phyloP scores from a whole-genome alignment of 208 protist species.

The Trypanosoma caninum region DNA sequence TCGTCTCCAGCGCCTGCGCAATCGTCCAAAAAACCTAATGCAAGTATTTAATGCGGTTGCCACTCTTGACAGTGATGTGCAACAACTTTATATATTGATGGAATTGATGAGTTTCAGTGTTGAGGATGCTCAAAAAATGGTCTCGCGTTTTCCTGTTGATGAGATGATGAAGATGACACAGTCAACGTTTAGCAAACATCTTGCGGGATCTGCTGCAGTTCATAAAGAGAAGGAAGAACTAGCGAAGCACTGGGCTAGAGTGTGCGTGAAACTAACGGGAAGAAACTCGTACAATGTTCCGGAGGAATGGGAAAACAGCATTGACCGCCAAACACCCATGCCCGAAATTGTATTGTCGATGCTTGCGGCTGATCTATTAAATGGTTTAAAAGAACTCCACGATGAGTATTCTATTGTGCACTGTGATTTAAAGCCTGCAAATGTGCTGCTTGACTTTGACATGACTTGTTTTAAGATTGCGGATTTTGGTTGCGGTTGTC shows the following conservation, averaged over 20 bases:
- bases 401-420: conserved; percentile 89
- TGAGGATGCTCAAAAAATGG: conserved; percentile 73
- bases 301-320: conserved; percentile 72
- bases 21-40: conserved; percentile 63
- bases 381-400: conserved; percentile 85
- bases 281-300: conserved; percentile 54
- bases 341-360: conserved; percentile 99
- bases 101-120: conserved; percentile 85
- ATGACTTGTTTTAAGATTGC: conserved; percentile 71
- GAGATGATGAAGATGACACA: conserved; percentile 72
- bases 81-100: conserved; percentile 77
- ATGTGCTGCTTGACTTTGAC: conserved; percentile 90
- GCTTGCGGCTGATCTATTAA: conserved; percentile 95
- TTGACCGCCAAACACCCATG: conserved; percentile 97
- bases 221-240: conserved; percentile 32
- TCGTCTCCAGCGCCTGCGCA: conserved; percentile 40
- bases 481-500: conserved; percentile 85
- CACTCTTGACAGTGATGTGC: conserved; percentile 40
- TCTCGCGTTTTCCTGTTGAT: conserved; percentile 59
- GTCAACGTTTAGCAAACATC: conserved; percentile 59
- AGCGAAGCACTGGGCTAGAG: conserved; percentile 39
- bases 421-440: conserved; percentile 97
- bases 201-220: conserved; percentile 25
- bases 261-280: conserved; percentile 55
- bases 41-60: conserved; percentile 82